Conservation (phyloP, 2,329 filamentous ascomycete genomes). For the Phialophora macrospora region DNA sequence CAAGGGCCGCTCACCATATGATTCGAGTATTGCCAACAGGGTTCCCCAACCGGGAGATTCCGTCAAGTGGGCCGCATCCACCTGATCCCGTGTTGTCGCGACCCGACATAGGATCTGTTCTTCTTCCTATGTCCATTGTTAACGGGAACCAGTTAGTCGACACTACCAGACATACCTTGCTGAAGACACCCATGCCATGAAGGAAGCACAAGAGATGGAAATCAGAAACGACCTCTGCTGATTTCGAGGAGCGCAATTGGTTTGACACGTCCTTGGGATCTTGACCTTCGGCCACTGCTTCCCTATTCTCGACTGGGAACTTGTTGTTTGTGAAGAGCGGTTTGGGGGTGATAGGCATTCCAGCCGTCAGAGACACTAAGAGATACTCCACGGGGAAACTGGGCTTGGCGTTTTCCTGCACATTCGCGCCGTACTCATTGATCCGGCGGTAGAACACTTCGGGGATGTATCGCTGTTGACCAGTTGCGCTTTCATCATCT, state of each 20-base stretch:
- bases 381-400: conserved; percentile 96
- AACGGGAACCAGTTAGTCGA: conserved; percentile 34
- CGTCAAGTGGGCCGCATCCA: conserved; percentile 80
- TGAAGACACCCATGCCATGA: conserved; percentile 77
- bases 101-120: conserved; percentile 83
- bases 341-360: conserved; percentile 81
- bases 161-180: conserved; percentile 67
- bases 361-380: conserved; percentile 92
- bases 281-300: conserved; percentile 82
- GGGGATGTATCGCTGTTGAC: conserved; percentile 84
- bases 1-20: conserved; percentile 79
- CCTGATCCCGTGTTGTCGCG: conserved; percentile 77
- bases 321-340: conserved; percentile 72
- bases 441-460: conserved; percentile 95
- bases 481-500: conserved; percentile 73
- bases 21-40: conserved; percentile 87
- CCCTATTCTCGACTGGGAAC: conserved; percentile 92
- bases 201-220: conserved; percentile 94
- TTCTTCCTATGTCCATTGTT: conserved; percentile 70
- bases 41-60: conserved; percentile 93
- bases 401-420: conserved; percentile 96
- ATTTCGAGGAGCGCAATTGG: conserved; percentile 69
- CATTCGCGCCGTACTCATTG: conserved; percentile 95
- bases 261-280: conserved; percentile 72
- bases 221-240: conserved; percentile 76